phyloP scores from a whole-genome alignment of 169 alveolate genomes.

The Plasmodium inui region DNA sequence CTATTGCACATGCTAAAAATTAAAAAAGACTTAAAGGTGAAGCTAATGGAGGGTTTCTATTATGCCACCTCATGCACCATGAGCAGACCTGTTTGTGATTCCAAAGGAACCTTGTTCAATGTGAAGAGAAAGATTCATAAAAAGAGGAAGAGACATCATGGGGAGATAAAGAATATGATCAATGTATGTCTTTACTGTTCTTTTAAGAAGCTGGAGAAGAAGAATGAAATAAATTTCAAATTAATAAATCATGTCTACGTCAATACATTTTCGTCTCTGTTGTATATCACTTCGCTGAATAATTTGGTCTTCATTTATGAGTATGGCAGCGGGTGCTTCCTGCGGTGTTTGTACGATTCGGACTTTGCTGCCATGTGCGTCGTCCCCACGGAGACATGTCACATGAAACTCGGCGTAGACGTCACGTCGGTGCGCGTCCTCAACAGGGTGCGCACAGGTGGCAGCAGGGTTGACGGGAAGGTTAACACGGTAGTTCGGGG shows the following conservation, averaged over 20 bases:
- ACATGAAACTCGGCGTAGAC: conserved; percentile 32
- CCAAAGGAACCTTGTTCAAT: not conserved
- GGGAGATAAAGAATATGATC: conserved; percentile 25
- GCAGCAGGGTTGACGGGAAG: not conserved
- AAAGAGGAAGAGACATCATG: conserved; percentile 12
- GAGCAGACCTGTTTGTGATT: not conserved
- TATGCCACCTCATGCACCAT: not conserved
- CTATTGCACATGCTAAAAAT: conserved; percentile 9
- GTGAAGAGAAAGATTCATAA: not conserved
- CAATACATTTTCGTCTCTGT: conserved; percentile 37
- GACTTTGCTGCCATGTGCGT: conserved; percentile 3
- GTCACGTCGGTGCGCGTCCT: conserved; percentile 28
- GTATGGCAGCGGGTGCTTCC: conserved; percentile 23
- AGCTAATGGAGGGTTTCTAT: not conserved
- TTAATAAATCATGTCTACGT: conserved; percentile 63
- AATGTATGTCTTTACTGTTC: conserved; percentile 66
- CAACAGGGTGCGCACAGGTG: conserved; percentile 8
- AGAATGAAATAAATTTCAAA: conserved; percentile 70
- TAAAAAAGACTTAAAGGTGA: conserved; percentile 21
- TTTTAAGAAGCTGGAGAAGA: conserved; percentile 64
- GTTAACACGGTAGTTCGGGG: not conserved
- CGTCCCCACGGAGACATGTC: conserved; percentile 10
- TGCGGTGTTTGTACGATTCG: conserved; percentile 38
- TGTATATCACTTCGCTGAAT: conserved; percentile 36
- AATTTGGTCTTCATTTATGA: conserved; percentile 39